Percentiles rank a stretch among this genome's conserved stretches.
Evolutionary conservation across 176 grass and related monocot species (phyloP).

Genomic region (Oryza rufipogon): DNA sequence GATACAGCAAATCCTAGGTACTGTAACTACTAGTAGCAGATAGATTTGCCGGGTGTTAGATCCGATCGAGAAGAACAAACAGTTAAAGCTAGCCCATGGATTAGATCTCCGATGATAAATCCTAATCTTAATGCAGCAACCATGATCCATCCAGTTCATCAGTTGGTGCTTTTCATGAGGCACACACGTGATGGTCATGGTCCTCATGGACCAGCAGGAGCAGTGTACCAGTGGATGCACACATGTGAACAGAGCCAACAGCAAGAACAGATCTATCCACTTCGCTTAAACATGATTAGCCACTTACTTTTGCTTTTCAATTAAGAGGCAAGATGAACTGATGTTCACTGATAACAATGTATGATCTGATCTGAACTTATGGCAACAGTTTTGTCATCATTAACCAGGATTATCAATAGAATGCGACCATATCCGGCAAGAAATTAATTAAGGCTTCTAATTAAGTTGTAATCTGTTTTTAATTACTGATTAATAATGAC

Average conservation of each 20-base stretch:
- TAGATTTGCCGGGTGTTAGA: background rate
- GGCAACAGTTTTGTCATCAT: background rate
- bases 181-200: background rate
- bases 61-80: background rate
- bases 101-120: background rate
- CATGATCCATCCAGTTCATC: background rate
- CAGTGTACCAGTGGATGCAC: background rate
- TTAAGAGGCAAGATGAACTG: background rate
- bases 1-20: background rate
- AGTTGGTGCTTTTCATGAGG: constrained; percentile 2
- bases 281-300: background rate
- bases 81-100: background rate
- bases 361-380: background rate
- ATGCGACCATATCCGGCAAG: no score
- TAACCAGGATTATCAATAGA: no score
- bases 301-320: background rate
- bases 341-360: background rate
- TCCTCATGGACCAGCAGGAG: background rate
- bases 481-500: background rate
- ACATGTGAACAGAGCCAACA: constrained; percentile 7
- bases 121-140: background rate
- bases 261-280: background rate
- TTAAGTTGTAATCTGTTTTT: background rate
- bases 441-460: no score
- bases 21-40: background rate